Conservation (phyloP, 2,329 filamentous ascomycete species). For the Venturia pyrina region DNA sequence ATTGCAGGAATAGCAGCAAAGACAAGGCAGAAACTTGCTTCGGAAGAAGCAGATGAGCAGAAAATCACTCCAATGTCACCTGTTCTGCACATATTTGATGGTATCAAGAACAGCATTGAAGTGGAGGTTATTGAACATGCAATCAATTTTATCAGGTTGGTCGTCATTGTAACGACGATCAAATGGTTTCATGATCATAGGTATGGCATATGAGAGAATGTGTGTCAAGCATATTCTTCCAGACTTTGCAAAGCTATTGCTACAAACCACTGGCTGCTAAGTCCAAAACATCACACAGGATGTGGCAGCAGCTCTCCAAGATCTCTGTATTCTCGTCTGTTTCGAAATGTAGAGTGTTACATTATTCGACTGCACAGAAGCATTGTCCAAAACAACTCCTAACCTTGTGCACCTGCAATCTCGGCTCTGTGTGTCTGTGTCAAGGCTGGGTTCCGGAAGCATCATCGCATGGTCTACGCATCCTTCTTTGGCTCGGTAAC, state of each 20-base stretch:
- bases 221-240: neutral
- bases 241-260: neutral
- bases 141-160: no score
- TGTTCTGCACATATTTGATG: no score
- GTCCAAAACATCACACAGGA: neutral
- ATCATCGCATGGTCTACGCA: neutral
- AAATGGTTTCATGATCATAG: no score
- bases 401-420: neutral
- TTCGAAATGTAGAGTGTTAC: neutral
- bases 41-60: no score
- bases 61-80: no score
- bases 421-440: neutral
- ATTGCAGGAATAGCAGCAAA: no score
- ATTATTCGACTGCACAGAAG: neutral
- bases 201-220: no score
- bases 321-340: neutral
- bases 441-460: neutral
- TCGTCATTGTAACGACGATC: no score
- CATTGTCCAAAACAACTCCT: neutral
- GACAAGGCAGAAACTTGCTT: no score
- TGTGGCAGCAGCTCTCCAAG: neutral
- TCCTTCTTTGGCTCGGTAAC: constrained; percentile 43
- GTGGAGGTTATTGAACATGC: no score
- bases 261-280: neutral
- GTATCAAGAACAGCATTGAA: no score